Evolutionary conservation across 371 early-diverging fungal genomes (phyloP).

Genomic region (Syncephalastrum sp.): DNA sequence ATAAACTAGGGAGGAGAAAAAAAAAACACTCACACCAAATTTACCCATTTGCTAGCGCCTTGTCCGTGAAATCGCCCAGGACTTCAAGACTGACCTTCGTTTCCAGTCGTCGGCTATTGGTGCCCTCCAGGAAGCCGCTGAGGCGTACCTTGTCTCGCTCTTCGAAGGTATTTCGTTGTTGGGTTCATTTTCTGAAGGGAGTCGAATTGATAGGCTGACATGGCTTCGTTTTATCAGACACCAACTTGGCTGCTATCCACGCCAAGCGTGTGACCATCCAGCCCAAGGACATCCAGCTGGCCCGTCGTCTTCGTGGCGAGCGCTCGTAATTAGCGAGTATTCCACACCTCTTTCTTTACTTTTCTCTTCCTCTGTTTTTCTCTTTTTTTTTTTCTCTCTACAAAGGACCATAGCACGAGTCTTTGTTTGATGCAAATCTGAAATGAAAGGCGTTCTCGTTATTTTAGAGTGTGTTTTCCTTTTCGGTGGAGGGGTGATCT

Average conservation of each 20-base stretch:
- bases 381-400: not conserved
- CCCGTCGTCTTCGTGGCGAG: conserved; percentile 94
- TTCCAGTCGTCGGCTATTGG: conserved; percentile 98
- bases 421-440: not conserved
- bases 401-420: conserved; percentile 1
- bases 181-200: not conserved
- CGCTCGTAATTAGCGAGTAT: conserved; percentile 58
- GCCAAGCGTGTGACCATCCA: conserved; percentile 99
- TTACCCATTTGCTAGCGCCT: conserved; percentile 54
- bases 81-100: conserved; percentile 96
- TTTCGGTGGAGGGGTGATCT: not conserved
- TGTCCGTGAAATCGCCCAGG: conserved; percentile 94
- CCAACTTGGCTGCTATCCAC: conserved; percentile 99
- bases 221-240: conserved; percentile 89
- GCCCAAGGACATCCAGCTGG: conserved; percentile 99
- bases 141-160: conserved; percentile 94
- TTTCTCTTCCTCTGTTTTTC: not conserved
- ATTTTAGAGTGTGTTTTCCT: not conserved
- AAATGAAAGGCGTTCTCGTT: not conserved
- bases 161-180: conserved; percentile 66
- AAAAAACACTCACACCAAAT: not conserved
- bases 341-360: not conserved
- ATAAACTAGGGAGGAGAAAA: not conserved
- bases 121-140: conserved; percentile 98
- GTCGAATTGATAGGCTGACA: not conserved